Conservation (phyloP, 345 rosid genomes). For the Turritis glabra region DNA sequence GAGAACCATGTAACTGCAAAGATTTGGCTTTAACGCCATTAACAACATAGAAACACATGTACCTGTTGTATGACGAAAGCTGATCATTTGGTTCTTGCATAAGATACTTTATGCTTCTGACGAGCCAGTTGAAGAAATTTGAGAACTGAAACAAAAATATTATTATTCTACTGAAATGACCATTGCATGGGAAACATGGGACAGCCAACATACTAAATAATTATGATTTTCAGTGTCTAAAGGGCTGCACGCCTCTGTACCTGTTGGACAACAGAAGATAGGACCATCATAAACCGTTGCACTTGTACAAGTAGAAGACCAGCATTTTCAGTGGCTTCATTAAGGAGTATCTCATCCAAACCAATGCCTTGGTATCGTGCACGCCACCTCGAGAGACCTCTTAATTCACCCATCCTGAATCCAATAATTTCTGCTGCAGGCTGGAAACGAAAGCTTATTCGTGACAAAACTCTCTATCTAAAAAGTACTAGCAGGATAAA, state of each 20-base stretch:
- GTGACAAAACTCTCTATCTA: background rate
- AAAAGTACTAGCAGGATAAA: background rate
- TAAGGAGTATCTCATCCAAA: constrained; percentile 68
- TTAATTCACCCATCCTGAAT: constrained; percentile 93
- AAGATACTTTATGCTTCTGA: constrained; percentile 76
- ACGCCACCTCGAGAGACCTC: constrained; percentile 93
- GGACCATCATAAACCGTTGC: constrained; percentile 79
- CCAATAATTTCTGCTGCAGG: constrained; percentile 95
- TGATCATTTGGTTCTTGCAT: constrained; percentile 95
- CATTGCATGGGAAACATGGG: background rate
- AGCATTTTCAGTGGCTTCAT: constrained; percentile 68
- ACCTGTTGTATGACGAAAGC: constrained; percentile 75
- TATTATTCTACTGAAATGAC: background rate
- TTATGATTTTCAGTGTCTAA: background rate
- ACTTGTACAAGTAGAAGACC: constrained; percentile 82
- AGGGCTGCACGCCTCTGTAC: constrained; percentile 45
- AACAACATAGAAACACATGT: constrained; percentile 20
- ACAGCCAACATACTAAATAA: constrained; percentile 4
- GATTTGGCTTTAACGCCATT: constrained; percentile 1
- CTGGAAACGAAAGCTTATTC: constrained; percentile 50
- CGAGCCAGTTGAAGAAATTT: constrained; percentile 92
- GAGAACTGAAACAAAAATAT: constrained; percentile 60
- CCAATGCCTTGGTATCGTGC: constrained; percentile 77
- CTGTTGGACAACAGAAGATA: constrained; percentile 84
- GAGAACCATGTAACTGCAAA: constrained; percentile 26